Base-by-base conservation (phyloP, 345 rosid genomes). In the Lagerstroemia speciosa region DNA sequence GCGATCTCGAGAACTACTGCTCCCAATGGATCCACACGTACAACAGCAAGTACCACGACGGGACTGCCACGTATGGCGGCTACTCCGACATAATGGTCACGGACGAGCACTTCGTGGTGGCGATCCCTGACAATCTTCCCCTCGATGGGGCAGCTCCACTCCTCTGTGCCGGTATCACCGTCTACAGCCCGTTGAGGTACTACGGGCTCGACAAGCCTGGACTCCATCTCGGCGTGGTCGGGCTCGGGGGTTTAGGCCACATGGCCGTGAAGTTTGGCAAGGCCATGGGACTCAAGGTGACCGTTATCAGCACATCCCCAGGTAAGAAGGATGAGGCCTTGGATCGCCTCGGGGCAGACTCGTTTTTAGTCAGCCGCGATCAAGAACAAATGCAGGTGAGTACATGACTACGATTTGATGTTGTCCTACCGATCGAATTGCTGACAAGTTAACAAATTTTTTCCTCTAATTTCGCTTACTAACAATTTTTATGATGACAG, bases 121-220 rank as follows among this genome's bases (percentile, higher is more conserved):
- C 68, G 12, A 73, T 87, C 53, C 92, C 87, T 0, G 81, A 85
- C 8, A 76, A 67, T 30, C 62, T 89, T 62, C 78, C 87, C 3
- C 83, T 86, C 7, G 89, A 85, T 30, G 70, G 78, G 5, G 79
- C 73, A 22, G 92, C 96, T 1, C 91, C 91, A 1, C 73, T 89
- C 29, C 81, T 86, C 0, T 89, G 95, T 57, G 88, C 86, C 15
- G 87, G 91, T 10, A 83, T 86, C 72, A 83, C 89, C 1, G 87
- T 89, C 17, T 86, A 89, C 31, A 85, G 87, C 73, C 86, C 96
- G 0, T 76, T 89, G 84, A 85, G 68, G 64, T 81, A 80, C 32
- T 84, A 57, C n/a, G 83, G 78, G 36, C 65, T 82, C 2, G 85
- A 73, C 0, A 65, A 78, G 48, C 68, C 78, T 0, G 77, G 81